phyloP scores from a whole-genome alignment of 495 filamentous ascomycete genomes.

The Cercophora samala region DNA sequence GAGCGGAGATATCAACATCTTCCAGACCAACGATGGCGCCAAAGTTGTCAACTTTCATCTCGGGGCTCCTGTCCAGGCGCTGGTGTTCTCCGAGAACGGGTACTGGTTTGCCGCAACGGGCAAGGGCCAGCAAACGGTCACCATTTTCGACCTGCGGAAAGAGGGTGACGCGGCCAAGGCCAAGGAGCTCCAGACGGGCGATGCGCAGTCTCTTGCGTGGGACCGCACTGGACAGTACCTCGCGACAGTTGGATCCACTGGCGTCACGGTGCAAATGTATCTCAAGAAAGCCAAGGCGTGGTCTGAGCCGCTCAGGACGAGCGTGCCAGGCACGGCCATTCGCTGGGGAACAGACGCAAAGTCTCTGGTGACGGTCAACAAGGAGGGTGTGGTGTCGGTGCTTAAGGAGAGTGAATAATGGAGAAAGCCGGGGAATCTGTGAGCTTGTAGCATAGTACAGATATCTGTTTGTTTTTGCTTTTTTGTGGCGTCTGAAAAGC shows the following conservation, averaged over 20 bases:
- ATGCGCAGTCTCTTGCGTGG: constrained; percentile 71
- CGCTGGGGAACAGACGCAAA: constrained; percentile 74
- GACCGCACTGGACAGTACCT: constrained; percentile 96
- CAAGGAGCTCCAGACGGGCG: constrained; percentile 81
- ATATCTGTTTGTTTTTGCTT: not conserved
- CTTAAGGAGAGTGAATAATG: constrained; percentile 41
- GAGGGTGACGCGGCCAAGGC: constrained; percentile 67
- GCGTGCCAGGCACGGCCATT: constrained; percentile 67
- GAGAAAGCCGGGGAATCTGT: not conserved
- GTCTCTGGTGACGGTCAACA: constrained; percentile 68
- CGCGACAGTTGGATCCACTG: constrained; percentile 73
- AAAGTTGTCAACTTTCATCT: constrained; percentile 68
- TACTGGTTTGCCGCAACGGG: constrained; percentile 83
- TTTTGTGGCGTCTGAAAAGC: not conserved
- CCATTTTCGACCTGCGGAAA: constrained; percentile 89
- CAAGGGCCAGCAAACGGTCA: constrained; percentile 68
- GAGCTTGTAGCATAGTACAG: constrained; percentile 1
- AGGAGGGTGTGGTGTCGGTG: constrained; percentile 69
- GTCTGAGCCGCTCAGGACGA: constrained; percentile 79
- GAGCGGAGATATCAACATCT: constrained; percentile 77
- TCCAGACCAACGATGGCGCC: constrained; percentile 70
- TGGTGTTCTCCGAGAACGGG: constrained; percentile 96
- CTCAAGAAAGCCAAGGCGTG: constrained; percentile 77
- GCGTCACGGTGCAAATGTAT: constrained; percentile 84
- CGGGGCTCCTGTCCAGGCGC: constrained; percentile 61